phyloP scores from a whole-genome alignment of 305 asterid species.

The Petunia hybrid region DNA sequence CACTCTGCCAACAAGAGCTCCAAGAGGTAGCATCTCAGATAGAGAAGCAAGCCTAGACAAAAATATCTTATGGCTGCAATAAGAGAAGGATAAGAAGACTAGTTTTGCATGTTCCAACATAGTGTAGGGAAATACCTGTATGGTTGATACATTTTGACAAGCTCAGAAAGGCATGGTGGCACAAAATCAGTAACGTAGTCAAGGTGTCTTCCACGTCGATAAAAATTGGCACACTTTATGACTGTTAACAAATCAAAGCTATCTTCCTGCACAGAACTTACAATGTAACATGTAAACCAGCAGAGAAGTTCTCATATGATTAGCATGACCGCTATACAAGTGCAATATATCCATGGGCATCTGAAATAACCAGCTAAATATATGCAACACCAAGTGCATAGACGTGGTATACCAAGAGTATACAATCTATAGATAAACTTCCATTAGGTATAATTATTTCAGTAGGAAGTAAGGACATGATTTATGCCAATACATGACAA shows the following conservation, averaged over 20 bases:
- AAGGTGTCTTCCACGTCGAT: slow-evolving; percentile 67
- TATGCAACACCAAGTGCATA: slow-evolving; percentile 5
- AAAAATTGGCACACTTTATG: slow-evolving; percentile 64
- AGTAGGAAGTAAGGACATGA: too few species aligned
- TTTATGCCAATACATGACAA: too few species aligned
- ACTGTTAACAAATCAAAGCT: slow-evolving; percentile 64
- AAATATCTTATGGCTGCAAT: too few species aligned
- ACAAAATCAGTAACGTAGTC: slow-evolving; percentile 77
- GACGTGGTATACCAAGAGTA: slow-evolving; percentile 3
- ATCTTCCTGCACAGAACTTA: slow-evolving; percentile 62
- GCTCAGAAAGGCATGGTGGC: slow-evolving; percentile 74
- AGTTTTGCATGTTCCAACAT: neutral
- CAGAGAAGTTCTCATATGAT: neutral
- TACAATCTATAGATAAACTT: neutral
- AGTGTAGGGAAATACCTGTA: slow-evolving; percentile 49
- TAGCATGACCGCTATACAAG: neutral
- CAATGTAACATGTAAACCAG: slow-evolving; percentile 6
- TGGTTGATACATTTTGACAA: slow-evolving; percentile 51
- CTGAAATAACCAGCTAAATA: neutral
- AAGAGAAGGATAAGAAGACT: too few species aligned
- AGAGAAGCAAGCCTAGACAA: neutral
- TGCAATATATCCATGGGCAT: neutral
- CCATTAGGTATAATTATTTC: too few species aligned
- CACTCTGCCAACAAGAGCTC: slow-evolving; percentile 5
- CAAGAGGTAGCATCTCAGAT: slow-evolving; percentile 28